Evolutionary conservation across 176 grass and related monocot genomes (phyloP).

Genomic region (Oryza australiensis): DNA sequence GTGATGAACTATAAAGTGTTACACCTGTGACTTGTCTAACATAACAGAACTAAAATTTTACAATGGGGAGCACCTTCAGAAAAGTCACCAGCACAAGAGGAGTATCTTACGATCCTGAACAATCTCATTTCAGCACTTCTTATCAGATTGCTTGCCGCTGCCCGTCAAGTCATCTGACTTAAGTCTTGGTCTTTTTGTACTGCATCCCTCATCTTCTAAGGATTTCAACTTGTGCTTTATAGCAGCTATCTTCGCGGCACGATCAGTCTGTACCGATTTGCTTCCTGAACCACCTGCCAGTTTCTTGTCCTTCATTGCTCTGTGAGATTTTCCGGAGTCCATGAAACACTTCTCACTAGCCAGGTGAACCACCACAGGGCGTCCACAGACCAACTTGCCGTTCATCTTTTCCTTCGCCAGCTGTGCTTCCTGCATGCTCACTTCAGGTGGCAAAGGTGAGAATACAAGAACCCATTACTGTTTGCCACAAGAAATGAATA

Average conservation of each 20-base stretch:
- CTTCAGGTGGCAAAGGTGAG: conserved; percentile 86
- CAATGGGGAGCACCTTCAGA: conserved; percentile 25
- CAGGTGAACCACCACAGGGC: conserved; percentile 79
- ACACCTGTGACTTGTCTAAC: conserved; percentile 22
- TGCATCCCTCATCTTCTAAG: conserved; percentile 62
- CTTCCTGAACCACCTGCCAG: conserved; percentile 33
- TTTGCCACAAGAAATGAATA: conserved; percentile 31
- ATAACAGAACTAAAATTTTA: conserved; percentile 24
- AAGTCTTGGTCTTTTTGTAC: conserved; percentile 70
- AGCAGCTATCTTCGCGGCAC: conserved; percentile 76
- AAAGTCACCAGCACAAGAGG: neutral
- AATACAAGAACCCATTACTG: conserved; percentile 21
- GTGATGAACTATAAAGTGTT: conserved; percentile 20
- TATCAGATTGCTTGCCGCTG: conserved; percentile 13
- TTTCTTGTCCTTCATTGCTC: conserved; percentile 42
- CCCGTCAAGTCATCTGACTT: conserved; percentile 25
- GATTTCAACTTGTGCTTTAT: conserved; percentile 82
- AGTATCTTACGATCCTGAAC: neutral
- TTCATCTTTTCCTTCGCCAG: conserved; percentile 89
- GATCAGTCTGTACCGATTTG: conserved; percentile 52
- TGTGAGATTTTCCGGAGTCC: conserved; percentile 26
- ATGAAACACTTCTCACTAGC: conserved; percentile 67
- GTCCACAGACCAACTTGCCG: conserved; percentile 64
- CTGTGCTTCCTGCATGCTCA: conserved; percentile 92
- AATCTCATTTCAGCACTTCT: conserved; percentile 30